Evolutionary conservation across 345 rosid species (phyloP).

Genomic region (Triadica sebifera): DNA sequence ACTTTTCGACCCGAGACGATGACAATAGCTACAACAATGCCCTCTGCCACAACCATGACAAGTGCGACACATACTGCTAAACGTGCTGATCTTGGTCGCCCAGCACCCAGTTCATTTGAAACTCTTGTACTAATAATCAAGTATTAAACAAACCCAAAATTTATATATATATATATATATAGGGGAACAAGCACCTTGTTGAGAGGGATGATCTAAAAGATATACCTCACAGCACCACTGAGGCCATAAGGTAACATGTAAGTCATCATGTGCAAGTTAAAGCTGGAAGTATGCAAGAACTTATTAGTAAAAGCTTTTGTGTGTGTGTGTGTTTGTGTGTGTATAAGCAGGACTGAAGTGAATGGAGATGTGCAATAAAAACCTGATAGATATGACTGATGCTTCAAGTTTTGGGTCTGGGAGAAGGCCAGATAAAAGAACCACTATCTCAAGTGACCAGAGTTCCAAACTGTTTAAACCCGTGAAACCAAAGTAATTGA

Average conservation of each 20-base stretch:
- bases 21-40: neutral
- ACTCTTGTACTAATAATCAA: constrained; percentile 25
- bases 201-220: neutral
- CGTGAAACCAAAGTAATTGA: too few species aligned
- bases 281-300: constrained; percentile 12
- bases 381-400: constrained; percentile 41
- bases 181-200: too few species aligned
- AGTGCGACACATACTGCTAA: constrained; percentile 15
- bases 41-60: constrained; percentile 21
- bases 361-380: too few species aligned
- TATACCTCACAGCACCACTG: constrained; percentile 18
- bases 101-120: constrained; percentile 36
- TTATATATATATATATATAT: too few species aligned
- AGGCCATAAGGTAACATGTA: constrained; percentile 29
- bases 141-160: too few species aligned
- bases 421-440: constrained; percentile 45
- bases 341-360: too few species aligned
- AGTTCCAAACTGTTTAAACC: constrained; percentile 36
- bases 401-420: constrained; percentile 46
- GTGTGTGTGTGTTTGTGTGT: too few species aligned
- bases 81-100: constrained; percentile 23
- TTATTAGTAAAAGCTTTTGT: too few species aligned
- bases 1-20: constrained; percentile 15
- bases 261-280: constrained; percentile 16
- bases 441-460: constrained; percentile 42